A percentile compares a stretch with the other conserved stretches of the same genome.
phyloP scores from a whole-genome alignment of 129 eudicot genomes.

The Solidago caesia region DNA sequence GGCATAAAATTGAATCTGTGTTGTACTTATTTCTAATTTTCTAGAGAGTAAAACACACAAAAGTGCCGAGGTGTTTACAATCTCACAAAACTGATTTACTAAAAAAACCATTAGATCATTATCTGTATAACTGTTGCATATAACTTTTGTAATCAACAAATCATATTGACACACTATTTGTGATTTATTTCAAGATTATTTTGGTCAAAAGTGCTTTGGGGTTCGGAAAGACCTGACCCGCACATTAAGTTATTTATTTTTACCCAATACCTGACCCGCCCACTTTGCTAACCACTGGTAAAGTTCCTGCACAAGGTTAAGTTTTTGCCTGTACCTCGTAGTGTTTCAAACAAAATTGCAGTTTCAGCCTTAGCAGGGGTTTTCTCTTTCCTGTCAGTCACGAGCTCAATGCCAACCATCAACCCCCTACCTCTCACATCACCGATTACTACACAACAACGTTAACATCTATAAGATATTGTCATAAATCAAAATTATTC shows the following conservation, averaged over 20 bases:
- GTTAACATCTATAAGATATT: slow-evolving; percentile 7
- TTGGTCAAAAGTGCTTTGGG: not conserved
- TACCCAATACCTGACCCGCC: not conserved
- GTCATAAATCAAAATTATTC: not conserved
- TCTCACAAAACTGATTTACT: not conserved
- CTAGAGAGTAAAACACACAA: not conserved
- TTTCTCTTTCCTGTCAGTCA: slow-evolving; percentile 78
- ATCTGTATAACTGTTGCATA: not conserved
- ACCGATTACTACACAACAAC: slow-evolving; percentile 60
- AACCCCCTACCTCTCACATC: slow-evolving; percentile 97
- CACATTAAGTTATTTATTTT: not conserved
- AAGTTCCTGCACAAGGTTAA: not conserved
- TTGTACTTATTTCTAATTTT: too few species aligned
- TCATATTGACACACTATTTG: not conserved
- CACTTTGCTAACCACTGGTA: not conserved
- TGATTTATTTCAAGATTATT: not conserved
- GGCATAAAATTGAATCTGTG: not conserved
- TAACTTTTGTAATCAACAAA: not conserved
- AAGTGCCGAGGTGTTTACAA: not conserved
- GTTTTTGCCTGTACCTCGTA: slow-evolving; percentile 53
- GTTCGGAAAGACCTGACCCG: not conserved
- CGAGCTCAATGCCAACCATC: slow-evolving; percentile 97
- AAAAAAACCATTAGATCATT: not conserved
- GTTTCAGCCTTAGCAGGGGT: slow-evolving; percentile 96
- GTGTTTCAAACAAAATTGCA: slow-evolving; percentile 74